Base-by-base conservation (phyloP, 805 yeast genomes). In the Spathaspora boniae region DNA sequence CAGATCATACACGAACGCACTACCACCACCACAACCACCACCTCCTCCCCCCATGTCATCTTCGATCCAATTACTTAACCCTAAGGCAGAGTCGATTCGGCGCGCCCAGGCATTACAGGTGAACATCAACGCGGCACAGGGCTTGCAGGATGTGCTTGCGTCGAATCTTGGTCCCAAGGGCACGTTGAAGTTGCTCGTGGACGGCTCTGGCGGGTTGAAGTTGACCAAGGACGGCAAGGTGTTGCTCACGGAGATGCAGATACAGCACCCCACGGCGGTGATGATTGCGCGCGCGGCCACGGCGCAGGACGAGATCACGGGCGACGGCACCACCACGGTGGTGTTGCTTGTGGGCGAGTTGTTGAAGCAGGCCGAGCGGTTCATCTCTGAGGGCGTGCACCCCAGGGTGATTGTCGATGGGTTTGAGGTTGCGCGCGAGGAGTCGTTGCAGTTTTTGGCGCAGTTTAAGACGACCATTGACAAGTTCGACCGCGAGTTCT, bases 271-370 rank as follows among this genome's bases (percentile, higher is more conserved):
- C 8, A 68, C 73, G 5, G 73, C 73, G 1, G 71, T 68, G 28
- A 66, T 66, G 72, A 66, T 67, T 45, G 95, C 98, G 3, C 76
- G 98, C 46, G 98, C 98, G 9, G 98, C 98, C 33, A 80, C 96
- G 30, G 97, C 98, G 0, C 98, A 93, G 64, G 98, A 93, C 60
- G 98, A 93, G 62, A 87, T 93, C 56, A 86, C 98, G n/a, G 98
- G 98, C 33, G 98, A 93, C 62, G 98, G 98, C 45, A 93, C 98
- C 37, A 91, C 98, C 5, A 84, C 96, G 2, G 98, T 93, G 36
- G 91, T 89, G 29, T 71, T 94, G 44, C 73, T 89, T 37, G 98
- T 93, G 28, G 98, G 98, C 37, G 97, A 91, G 60, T 69, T 93
- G 42, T 73, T 93, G 57, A 86, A 86, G 58, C 98, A 93, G 62